Evolutionary conservation across 306 rosid species (phyloP).

Genomic region (Bauhinia variegata): DNA sequence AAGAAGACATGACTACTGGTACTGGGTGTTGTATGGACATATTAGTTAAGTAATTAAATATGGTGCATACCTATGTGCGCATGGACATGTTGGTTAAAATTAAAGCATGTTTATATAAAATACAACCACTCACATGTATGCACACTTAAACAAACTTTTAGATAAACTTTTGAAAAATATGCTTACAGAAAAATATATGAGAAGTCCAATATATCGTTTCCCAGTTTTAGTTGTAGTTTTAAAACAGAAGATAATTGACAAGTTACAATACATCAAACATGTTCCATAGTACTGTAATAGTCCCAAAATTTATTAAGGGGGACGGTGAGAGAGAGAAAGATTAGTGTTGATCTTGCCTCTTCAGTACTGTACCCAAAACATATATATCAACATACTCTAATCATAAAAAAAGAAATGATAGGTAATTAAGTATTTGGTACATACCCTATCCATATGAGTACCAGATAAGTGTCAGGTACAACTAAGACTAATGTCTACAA

Average conservation of each 20-base stretch:
- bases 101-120: background rate
- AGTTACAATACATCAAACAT: background rate
- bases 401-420: background rate
- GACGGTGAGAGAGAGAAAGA: background rate
- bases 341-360: conserved; percentile 7
- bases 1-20: conserved; percentile 13
- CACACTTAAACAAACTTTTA: background rate
- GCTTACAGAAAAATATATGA: background rate
- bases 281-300: conserved; percentile 6
- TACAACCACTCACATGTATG: background rate
- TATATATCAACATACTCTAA: conserved; percentile 16
- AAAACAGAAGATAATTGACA: background rate
- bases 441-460: background rate
- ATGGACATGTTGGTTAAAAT: background rate
- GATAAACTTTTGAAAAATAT: background rate
- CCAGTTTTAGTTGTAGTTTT: background rate
- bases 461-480: background rate
- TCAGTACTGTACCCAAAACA: background rate
- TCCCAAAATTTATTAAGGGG: background rate
- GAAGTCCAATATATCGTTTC: background rate
- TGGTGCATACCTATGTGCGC: background rate
- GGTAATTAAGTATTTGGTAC: background rate
- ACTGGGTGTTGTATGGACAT: conserved; percentile 13
- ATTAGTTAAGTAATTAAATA: conserved; percentile 8
- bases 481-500: background rate